A percentile compares a stretch with the other conserved stretches of the same genome.
These are phyloP conservation scores for Pyronema domesticum DNA, from an alignment of 495 filamentous ascomycete genomes.

Conservation along the genomic window DNA sequence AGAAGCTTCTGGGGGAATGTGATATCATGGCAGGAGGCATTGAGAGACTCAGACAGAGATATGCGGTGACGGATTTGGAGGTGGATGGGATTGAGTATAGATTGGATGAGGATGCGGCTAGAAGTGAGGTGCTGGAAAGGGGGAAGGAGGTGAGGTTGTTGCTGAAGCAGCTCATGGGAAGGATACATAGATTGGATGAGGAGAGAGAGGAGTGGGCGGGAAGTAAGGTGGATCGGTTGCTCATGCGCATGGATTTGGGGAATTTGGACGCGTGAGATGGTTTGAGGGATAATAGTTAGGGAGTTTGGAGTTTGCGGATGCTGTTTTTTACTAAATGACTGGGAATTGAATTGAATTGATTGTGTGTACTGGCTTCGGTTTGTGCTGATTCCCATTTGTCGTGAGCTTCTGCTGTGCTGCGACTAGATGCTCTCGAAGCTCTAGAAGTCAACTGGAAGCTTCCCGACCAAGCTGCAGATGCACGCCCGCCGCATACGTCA, in stretches of 20 bases:
- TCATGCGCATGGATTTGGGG: conserved; percentile 71
- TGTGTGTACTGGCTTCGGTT: no score
- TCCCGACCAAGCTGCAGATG: no score
- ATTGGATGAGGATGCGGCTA: conserved; percentile 15
- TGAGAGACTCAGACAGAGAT: conserved; percentile 38
- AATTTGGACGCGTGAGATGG: conserved; percentile 6
- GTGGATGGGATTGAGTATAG: conserved; percentile 5
- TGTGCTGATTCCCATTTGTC: no score
- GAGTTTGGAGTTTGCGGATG: conserved; percentile 1
- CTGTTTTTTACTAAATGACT: no score
- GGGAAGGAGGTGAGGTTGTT: conserved; percentile 12
- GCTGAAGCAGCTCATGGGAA: conserved; percentile 11
- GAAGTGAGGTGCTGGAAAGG: conserved; percentile 4
- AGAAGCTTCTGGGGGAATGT: conserved; percentile 48
- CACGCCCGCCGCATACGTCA: no score
- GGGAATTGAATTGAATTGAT: no score
- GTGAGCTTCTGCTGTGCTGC: no score
- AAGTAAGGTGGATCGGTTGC: conserved; percentile 56
- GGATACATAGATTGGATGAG: conserved; percentile 30
- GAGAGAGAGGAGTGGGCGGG: conserved; percentile 34
- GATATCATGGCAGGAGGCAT: conserved; percentile 65
- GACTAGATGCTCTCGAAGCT: no score
- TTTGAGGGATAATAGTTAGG: neutral
- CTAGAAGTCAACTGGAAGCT: no score
- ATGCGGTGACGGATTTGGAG: conserved; percentile 38